Conservation (phyloP, 2,329 filamentous ascomycete species). For the Diaporthe vaccinii region DNA sequence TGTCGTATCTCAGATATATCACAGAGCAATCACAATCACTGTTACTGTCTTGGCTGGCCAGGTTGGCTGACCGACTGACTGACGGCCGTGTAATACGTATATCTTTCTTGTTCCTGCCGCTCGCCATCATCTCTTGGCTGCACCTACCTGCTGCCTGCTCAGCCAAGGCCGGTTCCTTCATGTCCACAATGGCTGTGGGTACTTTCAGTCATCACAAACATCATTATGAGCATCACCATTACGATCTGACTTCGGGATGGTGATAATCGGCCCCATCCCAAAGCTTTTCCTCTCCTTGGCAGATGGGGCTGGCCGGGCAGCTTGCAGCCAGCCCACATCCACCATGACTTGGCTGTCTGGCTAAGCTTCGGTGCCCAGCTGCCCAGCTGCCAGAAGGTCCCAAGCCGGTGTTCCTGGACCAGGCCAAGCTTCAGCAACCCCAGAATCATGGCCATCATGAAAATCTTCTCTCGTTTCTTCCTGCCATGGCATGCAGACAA, state of each 20-base stretch:
- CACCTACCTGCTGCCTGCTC: neutral
- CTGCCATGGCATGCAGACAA: neutral
- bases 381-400: neutral
- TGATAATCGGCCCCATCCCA: neutral
- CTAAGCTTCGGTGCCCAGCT: conserved; percentile 27
- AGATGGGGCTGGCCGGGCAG: neutral
- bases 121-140: conserved; percentile 4
- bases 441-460: neutral
- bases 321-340: neutral
- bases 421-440: conserved; percentile 17
- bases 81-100: neutral
- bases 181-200: neutral
- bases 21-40: neutral
- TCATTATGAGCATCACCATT: conserved; percentile 5
- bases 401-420: neutral
- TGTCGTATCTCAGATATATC: neutral
- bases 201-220: neutral
- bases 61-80: neutral
- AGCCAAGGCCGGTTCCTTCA: neutral
- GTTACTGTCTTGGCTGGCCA: neutral
- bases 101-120: neutral
- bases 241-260: neutral
- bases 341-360: conserved; percentile 24
- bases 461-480: neutral
- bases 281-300: neutral